Evolutionary conservation across 768 basidiomycete genomes (phyloP), one percentile per base, ranked within the genome.

Genomic region (Tylopilus plumbeoviolaceoides): DNA sequence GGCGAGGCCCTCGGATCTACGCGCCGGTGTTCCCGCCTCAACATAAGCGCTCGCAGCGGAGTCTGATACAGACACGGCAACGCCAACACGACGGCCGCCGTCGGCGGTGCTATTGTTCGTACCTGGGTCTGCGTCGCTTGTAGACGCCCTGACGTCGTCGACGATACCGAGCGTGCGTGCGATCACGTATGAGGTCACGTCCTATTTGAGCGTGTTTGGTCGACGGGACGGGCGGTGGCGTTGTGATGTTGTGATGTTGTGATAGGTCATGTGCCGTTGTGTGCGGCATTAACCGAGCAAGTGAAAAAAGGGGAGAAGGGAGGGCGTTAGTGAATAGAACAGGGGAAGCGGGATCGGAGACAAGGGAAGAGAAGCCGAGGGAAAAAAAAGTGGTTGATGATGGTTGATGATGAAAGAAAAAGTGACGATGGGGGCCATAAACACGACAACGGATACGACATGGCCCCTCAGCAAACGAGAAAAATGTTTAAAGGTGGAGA

Each of bases 121-220:
- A 33, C 38, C 38, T 36, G 35, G 35, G 7, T 52, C 43, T 2
- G 43, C 67, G 59, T 85, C 87, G 66, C 78, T 82, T 23, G 87
- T 89, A 12, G 86, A 84, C 0, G 87, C 85, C 64, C 84, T 85
- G 47, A 84, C 82, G 54, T 80, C 79, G 68, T 89, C 88, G 57
- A 88, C 78, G 48, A 89, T 78, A 31, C 89, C 89, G 47, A 92
- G 77, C 7, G 88, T 91, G 53, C 89, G 84, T 12, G 87, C 90
- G 63, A 92, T 87, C 52, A 84, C 81, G 61, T 91, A 92, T 18
- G 90, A 88, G 3, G 82, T 75, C 50, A 91, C 81, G 66, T 92
- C 89, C 89, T 91, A 35, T 39, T 23, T 40, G 18, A 2, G 14
- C 7, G 21, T 18, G 25, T 47, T 48, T 11, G 41, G 53, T 47